These are phyloP conservation scores for Corylus americana DNA, from an alignment of 306 rosid species.

Conservation along the genomic window DNA sequence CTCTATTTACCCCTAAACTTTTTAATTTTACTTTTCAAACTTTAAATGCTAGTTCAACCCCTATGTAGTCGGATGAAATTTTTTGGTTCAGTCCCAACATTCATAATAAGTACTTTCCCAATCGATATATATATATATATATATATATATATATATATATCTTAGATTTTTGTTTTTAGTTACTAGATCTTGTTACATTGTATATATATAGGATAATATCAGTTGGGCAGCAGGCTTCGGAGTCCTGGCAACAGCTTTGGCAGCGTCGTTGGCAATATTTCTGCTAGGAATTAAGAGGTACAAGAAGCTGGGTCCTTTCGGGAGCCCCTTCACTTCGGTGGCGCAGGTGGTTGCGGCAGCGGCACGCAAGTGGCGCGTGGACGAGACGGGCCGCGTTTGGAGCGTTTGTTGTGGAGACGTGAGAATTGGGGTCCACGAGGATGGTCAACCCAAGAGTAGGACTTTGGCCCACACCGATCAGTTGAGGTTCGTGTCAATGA, in stretches of 20 bases:
- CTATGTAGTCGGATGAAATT: no score
- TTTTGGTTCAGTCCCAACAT: no score
- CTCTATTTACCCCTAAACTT: no score
- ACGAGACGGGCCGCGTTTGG: background rate
- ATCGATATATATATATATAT: no score
- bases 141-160: no score
- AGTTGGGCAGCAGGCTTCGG: constrained; percentile 34
- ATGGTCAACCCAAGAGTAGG: background rate
- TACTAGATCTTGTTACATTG: no score
- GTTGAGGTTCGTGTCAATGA: background rate
- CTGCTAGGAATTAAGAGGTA: constrained; percentile 23
- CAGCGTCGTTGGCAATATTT: constrained; percentile 13
- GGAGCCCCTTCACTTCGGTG: constrained; percentile 29
- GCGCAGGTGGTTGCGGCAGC: constrained; percentile 33
- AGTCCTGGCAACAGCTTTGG: constrained; percentile 10
- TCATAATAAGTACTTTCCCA: no score
- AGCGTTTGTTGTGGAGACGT: constrained; percentile 3
- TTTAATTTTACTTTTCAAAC: no score
- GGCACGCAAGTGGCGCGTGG: constrained; percentile 30
- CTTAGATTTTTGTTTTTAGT: no score
- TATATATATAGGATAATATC: constrained; percentile 20
- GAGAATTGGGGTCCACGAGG: background rate
- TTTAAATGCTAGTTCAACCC: no score
- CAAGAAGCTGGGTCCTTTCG: constrained; percentile 16
- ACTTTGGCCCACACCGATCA: background rate